These are phyloP conservation scores for Aphanocladium album DNA, from an alignment of 2,329 filamentous ascomycete species.

Conservation along the genomic window DNA sequence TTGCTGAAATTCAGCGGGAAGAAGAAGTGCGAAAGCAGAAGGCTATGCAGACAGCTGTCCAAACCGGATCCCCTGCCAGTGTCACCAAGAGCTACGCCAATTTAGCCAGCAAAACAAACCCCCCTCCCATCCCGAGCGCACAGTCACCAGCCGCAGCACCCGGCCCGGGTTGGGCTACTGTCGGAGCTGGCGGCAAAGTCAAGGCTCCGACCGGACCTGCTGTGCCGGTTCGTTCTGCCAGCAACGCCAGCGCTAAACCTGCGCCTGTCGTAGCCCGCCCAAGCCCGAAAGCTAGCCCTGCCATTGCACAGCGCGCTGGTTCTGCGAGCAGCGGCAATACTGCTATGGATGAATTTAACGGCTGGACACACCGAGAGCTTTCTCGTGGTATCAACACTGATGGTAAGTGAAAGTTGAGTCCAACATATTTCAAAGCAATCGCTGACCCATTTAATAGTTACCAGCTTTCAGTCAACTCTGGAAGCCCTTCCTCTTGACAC, in stretches of 20 bases:
- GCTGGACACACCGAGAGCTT: constrained; percentile 82
- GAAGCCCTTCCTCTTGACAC: constrained; percentile 70
- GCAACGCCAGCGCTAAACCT: constrained; percentile 35
- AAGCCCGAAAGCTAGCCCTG: constrained; percentile 40
- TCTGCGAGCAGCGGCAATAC: constrained; percentile 33
- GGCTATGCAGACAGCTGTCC: constrained; percentile 46
- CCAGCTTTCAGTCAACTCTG: constrained; percentile 74
- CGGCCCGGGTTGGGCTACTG: constrained; percentile 80
- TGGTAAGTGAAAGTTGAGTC: constrained; percentile 36
- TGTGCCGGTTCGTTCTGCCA: constrained; percentile 43
- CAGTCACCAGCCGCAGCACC: constrained; percentile 34
- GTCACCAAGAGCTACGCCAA: constrained; percentile 89
- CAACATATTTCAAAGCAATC: background rate
- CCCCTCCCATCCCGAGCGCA: constrained; percentile 28
- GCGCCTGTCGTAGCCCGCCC: constrained; percentile 46
- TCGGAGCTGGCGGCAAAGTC: constrained; percentile 87
- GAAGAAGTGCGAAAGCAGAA: constrained; percentile 87
- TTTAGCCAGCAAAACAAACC: constrained; percentile 68
- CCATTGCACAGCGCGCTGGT: constrained; percentile 12
- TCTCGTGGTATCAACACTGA: constrained; percentile 62
- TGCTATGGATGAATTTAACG: constrained; percentile 88
- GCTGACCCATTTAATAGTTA: constrained; percentile 45
- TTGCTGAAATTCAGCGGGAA: constrained; percentile 94
- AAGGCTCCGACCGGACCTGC: constrained; percentile 65
- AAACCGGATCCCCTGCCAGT: constrained; percentile 42